A percentile compares a stretch with the other conserved stretches of the same genome.
Conservation (phyloP, 106 monocot species). For the Dendrobium nobile region DNA sequence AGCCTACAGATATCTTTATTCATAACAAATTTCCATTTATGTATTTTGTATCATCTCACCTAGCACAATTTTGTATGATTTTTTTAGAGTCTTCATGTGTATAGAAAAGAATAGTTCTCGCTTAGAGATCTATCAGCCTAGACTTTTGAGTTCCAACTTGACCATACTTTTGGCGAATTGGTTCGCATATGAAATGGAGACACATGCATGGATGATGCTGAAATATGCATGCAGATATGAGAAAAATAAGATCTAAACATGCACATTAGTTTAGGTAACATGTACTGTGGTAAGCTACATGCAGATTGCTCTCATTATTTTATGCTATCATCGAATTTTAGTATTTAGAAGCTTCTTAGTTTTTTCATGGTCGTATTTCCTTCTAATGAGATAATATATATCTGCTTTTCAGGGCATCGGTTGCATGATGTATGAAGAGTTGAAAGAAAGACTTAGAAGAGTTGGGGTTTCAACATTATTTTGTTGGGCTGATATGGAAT, state of each 20-base stretch:
- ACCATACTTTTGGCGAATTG: neutral
- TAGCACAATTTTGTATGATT: neutral
- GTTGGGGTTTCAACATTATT: slow-evolving; percentile 63
- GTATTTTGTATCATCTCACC: neutral
- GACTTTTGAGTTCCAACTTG: too few species aligned
- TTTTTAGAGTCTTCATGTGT: neutral
- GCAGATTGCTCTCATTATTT: neutral
- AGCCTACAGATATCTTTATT: neutral
- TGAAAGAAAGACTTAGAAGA: slow-evolving; percentile 57
- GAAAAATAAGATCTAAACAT: neutral
- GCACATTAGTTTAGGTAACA: neutral
- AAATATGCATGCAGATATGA: neutral
- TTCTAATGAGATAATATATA: neutral
- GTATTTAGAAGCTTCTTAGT: neutral
- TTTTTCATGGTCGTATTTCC: neutral
- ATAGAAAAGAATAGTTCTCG: neutral
- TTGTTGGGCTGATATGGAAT: slow-evolving; percentile 78
- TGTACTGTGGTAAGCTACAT: neutral
- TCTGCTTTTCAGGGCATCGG: slow-evolving; percentile 54
- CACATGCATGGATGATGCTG: neutral
- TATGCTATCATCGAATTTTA: neutral
- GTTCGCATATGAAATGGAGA: neutral
- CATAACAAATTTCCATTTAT: neutral
- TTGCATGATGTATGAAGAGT: slow-evolving; percentile 48
- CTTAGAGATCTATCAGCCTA: neutral